Evolutionary conservation across 768 basidiomycete genomes (phyloP).

Genomic region (Panaeolus papilionaceus): DNA sequence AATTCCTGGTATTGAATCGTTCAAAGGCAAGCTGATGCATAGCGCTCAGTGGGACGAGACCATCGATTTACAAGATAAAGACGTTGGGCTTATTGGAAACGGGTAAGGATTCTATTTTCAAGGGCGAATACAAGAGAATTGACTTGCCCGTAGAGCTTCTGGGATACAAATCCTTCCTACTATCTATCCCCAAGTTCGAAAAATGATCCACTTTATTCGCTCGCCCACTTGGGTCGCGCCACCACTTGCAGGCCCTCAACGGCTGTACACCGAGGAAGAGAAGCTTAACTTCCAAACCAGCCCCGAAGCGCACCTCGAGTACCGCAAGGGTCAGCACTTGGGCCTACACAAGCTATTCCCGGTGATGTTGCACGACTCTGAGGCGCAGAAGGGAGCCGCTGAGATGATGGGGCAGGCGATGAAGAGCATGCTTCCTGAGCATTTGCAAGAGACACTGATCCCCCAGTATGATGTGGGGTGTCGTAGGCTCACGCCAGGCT

Average conservation of each 20-base stretch:
- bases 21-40: conserved; percentile 28
- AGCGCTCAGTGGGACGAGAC: conserved; percentile 28
- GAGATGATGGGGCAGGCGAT: conserved; percentile 41
- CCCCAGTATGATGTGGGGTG: conserved; percentile 42
- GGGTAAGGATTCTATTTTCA: conserved; percentile 22
- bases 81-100: conserved; percentile 23
- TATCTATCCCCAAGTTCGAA: conserved; percentile 41
- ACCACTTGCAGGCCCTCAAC: conserved; percentile 33
- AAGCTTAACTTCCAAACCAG: conserved; percentile 42
- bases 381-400: conserved; percentile 36
- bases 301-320: conserved; percentile 44
- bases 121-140: not conserved
- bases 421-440: conserved; percentile 45
- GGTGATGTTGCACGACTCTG: conserved; percentile 37
- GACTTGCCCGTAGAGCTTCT: conserved; percentile 31
- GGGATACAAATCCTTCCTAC: conserved; percentile 42
- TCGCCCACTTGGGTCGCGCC: conserved; percentile 40
- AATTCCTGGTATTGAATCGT: conserved; percentile 27
- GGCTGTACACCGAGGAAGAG: conserved; percentile 47
- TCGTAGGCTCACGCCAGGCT: conserved; percentile 40
- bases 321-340: conserved; percentile 48
- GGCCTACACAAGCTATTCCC: conserved; percentile 41
- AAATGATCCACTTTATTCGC: conserved; percentile 41
- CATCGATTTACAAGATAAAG: conserved; percentile 25
- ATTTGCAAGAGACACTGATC: conserved; percentile 48